Evolutionary conservation across 768 basidiomycete species (phyloP).

Genomic region (Trametes maxima): DNA sequence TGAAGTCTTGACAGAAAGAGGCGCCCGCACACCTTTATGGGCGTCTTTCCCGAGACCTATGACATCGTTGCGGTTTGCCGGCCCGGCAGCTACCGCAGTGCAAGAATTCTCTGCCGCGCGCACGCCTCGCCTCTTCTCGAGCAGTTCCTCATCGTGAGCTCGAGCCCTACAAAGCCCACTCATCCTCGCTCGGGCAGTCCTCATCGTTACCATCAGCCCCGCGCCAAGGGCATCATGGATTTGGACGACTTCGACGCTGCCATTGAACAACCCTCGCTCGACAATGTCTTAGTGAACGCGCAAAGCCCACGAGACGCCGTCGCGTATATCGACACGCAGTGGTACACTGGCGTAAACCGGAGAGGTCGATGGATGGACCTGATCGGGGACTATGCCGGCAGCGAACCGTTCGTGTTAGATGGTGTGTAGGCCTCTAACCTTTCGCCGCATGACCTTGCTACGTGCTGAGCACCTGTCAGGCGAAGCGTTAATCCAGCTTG

Average conservation of each 20-base stretch:
- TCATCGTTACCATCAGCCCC: not conserved
- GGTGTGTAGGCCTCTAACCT: constrained; percentile 43
- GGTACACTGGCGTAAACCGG: constrained; percentile 42
- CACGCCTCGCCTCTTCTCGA: constrained; percentile 1
- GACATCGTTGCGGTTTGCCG: constrained; percentile 5
- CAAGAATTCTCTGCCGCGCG: not conserved
- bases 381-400: constrained; percentile 70
- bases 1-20: not conserved
- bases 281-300: not conserved
- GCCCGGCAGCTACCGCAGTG: constrained; percentile 17
- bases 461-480: constrained; percentile 50
- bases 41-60: not conserved
- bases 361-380: constrained; percentile 66
- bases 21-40: constrained; percentile 7
- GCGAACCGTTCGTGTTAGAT: constrained; percentile 65
- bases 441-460: constrained; percentile 59
- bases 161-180: not conserved
- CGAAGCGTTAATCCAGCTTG: constrained; percentile 59
- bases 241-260: constrained; percentile 41
- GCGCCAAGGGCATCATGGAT: constrained; percentile 35
- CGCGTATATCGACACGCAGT: constrained; percentile 37
- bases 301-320: constrained; percentile 16
- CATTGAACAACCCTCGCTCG: constrained; percentile 9
- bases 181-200: not conserved
- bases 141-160: not conserved